These are phyloP conservation scores for Saturnispora serradocipensis DNA, from an alignment of 805 yeast genomes.

Conservation along the genomic window DNA sequence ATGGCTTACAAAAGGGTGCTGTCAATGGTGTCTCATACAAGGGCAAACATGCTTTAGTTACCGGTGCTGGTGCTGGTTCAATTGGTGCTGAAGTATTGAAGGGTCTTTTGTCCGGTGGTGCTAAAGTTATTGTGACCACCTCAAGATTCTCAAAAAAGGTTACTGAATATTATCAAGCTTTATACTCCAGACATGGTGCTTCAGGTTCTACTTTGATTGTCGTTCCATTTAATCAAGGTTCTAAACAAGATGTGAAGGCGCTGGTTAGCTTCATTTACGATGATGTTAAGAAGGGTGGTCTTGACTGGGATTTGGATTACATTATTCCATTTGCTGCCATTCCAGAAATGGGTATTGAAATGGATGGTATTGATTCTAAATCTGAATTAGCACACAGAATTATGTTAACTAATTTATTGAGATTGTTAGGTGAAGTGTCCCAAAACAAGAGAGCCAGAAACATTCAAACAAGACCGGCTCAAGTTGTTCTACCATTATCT, in stretches of 20 bases:
- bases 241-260: conserved; percentile 85
- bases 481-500: conserved; percentile 90
- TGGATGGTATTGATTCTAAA: conserved; percentile 86
- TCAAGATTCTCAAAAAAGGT: conserved; percentile 90
- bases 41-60: conserved; percentile 80
- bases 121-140: conserved; percentile 92
- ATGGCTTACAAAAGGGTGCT: conserved; percentile 90
- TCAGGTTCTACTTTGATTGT: conserved; percentile 86
- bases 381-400: conserved; percentile 98
- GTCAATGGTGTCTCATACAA: conserved; percentile 87
- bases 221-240: conserved; percentile 98
- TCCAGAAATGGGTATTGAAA: conserved; percentile 96
- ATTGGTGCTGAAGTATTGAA: conserved; percentile 95
- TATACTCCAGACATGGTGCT: conserved; percentile 90
- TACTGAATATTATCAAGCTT: conserved; percentile 89
- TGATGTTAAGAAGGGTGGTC: conserved; percentile 75
- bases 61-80: conserved; percentile 99
- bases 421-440: conserved; percentile 88
- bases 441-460: conserved; percentile 66
- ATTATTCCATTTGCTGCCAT: conserved; percentile 98
- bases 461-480: conserved; percentile 95
- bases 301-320: conserved; percentile 96
- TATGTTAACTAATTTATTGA: conserved; percentile 91
- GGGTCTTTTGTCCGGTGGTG: conserved; percentile 96
- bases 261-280: conserved; percentile 79